Conservation (phyloP, 1,139 yeast species). For the Kurtzmaniella quercitrusa region DNA sequence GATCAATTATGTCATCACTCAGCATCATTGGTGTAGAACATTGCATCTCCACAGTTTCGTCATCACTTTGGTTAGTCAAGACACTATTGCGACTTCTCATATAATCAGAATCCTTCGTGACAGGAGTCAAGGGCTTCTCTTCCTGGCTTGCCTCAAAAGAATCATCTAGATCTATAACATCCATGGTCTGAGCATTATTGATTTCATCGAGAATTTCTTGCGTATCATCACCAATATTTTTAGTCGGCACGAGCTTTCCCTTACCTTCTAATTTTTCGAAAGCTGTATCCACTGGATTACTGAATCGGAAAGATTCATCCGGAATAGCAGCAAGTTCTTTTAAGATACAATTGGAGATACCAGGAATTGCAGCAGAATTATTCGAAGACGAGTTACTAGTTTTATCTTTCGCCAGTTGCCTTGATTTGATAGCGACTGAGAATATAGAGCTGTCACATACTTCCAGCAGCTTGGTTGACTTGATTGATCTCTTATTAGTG, state of each 20-base stretch:
- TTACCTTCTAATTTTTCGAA: constrained; percentile 75
- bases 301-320: constrained; percentile 61
- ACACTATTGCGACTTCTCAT: not conserved
- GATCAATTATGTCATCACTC: constrained; percentile 6
- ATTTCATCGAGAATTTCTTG: constrained; percentile 39
- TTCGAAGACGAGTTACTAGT: constrained; percentile 18
- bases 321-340: constrained; percentile 78
- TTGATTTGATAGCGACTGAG: constrained; percentile 26
- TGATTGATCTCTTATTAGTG: constrained; percentile 3
- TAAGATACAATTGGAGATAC: constrained; percentile 58
- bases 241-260: constrained; percentile 14
- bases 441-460: constrained; percentile 36
- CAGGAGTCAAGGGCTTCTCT: constrained; percentile 18
- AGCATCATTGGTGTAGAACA: constrained; percentile 4
- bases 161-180: constrained; percentile 27
- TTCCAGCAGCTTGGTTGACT: constrained; percentile 23
- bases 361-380: constrained; percentile 51
- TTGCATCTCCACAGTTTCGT: constrained; percentile 1
- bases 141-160: constrained; percentile 23
- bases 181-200: constrained; percentile 39
- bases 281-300: constrained; percentile 68
- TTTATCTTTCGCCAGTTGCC: constrained; percentile 14
- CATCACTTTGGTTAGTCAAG: constrained; percentile 3
- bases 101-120: not conserved
- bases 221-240: constrained; percentile 13